Conservation (phyloP, 352 stramenopile genomes). For the Globisporangium barbulae region DNA sequence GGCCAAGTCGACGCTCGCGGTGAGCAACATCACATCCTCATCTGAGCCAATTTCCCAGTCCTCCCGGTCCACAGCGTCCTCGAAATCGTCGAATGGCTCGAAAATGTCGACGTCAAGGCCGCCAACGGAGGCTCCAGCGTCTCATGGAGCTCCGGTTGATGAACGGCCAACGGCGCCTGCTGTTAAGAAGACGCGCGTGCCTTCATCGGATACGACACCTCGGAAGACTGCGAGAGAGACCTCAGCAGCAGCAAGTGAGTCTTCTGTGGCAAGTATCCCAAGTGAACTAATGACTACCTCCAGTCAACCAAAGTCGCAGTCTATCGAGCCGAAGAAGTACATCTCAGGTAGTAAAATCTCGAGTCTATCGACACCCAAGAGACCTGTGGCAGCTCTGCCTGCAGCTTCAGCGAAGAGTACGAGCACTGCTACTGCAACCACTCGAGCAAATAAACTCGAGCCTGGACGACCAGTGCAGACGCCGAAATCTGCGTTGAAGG, state of each 20-base stretch:
- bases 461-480: background rate
- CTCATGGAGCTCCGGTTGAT: background rate
- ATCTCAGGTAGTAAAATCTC: conserved; percentile 11
- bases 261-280: background rate
- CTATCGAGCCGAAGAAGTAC: conserved; percentile 4
- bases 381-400: background rate
- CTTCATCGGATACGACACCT: background rate
- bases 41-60: conserved; percentile 1
- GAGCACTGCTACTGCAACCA: background rate
- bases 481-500: conserved; percentile 13
- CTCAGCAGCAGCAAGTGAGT: background rate
- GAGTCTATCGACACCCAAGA: conserved; percentile 1
- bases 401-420: background rate
- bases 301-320: conserved; percentile 5
- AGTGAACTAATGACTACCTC: background rate
- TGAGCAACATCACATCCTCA: conserved; percentile 6
- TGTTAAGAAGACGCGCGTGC: conserved; percentile 2
- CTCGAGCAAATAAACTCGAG: conserved; percentile 3
- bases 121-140: too few species aligned
- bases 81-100: background rate
- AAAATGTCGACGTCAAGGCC: background rate
- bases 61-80: conserved; percentile 2
- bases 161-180: background rate
- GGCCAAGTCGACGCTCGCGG: conserved; percentile 58
- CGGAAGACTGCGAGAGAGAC: background rate